Evolutionary conservation across 2,329 filamentous ascomycete species (phyloP), one percentile per base, ranked within the genome.

Genomic region (Fusarium sp.): DNA sequence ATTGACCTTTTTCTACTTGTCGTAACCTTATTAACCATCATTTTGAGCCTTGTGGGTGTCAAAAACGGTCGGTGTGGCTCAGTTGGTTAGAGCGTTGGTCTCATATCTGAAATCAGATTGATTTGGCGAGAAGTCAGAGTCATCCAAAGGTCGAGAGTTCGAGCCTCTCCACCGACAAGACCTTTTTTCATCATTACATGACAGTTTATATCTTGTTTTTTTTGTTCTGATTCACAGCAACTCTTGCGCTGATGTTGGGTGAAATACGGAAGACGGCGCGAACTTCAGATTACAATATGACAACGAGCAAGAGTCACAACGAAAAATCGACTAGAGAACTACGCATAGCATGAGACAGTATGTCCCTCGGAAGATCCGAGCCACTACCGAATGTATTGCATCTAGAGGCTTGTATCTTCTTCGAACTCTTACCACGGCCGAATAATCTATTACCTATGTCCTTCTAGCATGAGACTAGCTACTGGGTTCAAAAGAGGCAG

Each of bases 31-130:
- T 66, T 78, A 15, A 63, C 7, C 2, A 20, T 9, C 3, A n/a
- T 51, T 68, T 63, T 22, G 4, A 9, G 7, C 11, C 7, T 22
- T 24, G 18, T 18, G 13, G 45, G 12, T 69, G 75, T 75, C 66
- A 36, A 63, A 69, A 57, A 28, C 42, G 35, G 77, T 78, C 70
- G 71, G 76, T 74, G 72, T 78, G 75, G 76, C 76, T 78, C 76
- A 78, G 76, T 75, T 78, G 76, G 76, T 72, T 78, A 78, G 76
- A 78, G 76, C 76, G 76, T 77, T 78, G 76, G 76, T 78, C 76
- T 78, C 76, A 77, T 78, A 77, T 65, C 38, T 63, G 42, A 7
- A 38, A 47, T 52, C 22, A 68, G 66, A 55, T 68, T 78, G 76
- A 78, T 63, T 60, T 77, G 73, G 33, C 66, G 66, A 26, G 18